Percentiles rank a stretch among this genome's conserved stretches.
These are phyloP conservation scores for Mycena sp. DNA, from an alignment of 1,284 basidiomycete species.

Conservation along the genomic window DNA sequence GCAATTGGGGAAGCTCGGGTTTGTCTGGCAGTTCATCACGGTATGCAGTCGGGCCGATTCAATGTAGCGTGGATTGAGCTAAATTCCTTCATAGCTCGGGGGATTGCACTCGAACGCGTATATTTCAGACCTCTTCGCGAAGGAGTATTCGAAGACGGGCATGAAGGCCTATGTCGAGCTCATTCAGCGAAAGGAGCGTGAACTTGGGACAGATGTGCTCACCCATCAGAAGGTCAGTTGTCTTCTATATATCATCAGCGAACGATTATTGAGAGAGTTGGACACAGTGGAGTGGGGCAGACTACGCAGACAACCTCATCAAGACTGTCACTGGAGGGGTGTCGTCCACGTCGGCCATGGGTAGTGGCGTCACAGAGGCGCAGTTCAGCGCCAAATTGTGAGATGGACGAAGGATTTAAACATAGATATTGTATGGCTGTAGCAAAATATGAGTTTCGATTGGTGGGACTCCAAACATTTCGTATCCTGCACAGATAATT, in stretches of 20 bases:
- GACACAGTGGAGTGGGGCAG: slow-evolving; percentile 91
- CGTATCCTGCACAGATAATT: no score
- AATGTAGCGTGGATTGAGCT: slow-evolving; percentile 8
- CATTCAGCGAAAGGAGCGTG: slow-evolving; percentile 87
- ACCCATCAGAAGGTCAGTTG: slow-evolving; percentile 82
- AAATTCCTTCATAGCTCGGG: slow-evolving; percentile 70
- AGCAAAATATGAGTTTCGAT: no score
- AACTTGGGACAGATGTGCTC: slow-evolving; percentile 91
- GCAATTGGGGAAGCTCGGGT: slow-evolving; percentile 93
- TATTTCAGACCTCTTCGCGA: slow-evolving; percentile 94
- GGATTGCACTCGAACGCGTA: slow-evolving; percentile 98
- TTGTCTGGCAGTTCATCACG: slow-evolving; percentile 99
- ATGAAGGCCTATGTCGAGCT: slow-evolving; percentile 94
- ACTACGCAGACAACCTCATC: slow-evolving; percentile 91
- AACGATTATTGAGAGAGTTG: neutral
- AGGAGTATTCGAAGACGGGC: slow-evolving; percentile 88
- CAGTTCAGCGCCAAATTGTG: slow-evolving; percentile 81
- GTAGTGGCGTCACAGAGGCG: slow-evolving; percentile 90
- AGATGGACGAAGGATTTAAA: no score
- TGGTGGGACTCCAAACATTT: no score
- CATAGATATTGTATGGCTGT: no score
- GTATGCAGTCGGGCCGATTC: slow-evolving; percentile 49
- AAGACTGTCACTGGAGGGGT: slow-evolving; percentile 96
- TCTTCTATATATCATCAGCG: slow-evolving; percentile 1
- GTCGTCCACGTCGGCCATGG: slow-evolving; percentile 97